These are phyloP conservation scores for Stephanodiscus minutulus DNA, from an alignment of 108 stramenopile genomes.

Conservation along the genomic window DNA sequence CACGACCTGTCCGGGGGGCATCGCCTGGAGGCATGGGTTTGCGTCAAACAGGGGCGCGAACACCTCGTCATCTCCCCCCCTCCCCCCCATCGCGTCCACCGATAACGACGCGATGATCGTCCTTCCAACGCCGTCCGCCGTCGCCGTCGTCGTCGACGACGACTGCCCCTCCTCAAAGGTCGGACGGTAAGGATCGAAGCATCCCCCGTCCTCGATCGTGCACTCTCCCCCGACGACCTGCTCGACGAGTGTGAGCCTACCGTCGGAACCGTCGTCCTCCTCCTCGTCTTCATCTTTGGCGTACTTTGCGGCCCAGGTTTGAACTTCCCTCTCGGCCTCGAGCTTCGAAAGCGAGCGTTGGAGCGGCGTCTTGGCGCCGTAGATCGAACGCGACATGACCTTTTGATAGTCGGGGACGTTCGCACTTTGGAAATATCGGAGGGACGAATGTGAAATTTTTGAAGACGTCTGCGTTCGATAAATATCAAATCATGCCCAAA, in stretches of 20 bases:
- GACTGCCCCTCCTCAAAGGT: slow-evolving; percentile 36
- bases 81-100: not conserved
- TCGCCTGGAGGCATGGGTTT: slow-evolving; percentile 56
- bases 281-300: slow-evolving; percentile 50
- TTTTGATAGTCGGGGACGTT: slow-evolving; percentile 81
- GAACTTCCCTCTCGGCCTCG: slow-evolving; percentile 69
- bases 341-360: slow-evolving; percentile 77
- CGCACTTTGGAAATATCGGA: slow-evolving; percentile 7
- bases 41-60: slow-evolving; percentile 27
- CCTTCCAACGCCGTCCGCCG: not conserved
- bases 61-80: slow-evolving; percentile 2
- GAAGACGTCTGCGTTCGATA: too few species aligned
- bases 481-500: too few species aligned
- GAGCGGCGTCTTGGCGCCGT: slow-evolving; percentile 58
- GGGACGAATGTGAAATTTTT: too few species aligned
- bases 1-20: slow-evolving; percentile 48
- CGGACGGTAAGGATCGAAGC: slow-evolving; percentile 57
- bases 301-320: slow-evolving; percentile 78
- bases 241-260: slow-evolving; percentile 59
- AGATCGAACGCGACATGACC: slow-evolving; percentile 53
- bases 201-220: slow-evolving; percentile 53
- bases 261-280: slow-evolving; percentile 83
- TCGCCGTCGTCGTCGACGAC: slow-evolving; percentile 25
- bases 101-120: not conserved
- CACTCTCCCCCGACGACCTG: slow-evolving; percentile 60